A percentile compares a stretch with the other conserved stretches of the same genome.
phyloP scores from a whole-genome alignment of 805 yeast species.

The Saccharomycopsis javanensis region DNA sequence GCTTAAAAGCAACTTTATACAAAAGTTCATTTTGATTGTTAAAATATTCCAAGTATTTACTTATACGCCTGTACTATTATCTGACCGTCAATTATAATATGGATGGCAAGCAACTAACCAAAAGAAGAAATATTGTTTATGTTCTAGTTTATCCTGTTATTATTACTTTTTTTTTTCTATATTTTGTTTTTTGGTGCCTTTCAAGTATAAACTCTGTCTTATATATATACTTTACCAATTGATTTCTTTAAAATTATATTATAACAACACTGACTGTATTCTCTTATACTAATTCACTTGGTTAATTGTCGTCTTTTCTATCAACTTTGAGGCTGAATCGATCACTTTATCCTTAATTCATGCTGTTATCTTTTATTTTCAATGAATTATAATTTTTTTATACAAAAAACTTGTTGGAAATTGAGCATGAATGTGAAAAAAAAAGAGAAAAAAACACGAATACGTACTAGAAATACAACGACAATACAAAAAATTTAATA shows the following conservation, averaged over 20 bases:
- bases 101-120: not conserved
- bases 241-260: not conserved
- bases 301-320: no score
- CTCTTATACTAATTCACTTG: no score
- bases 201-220: no score
- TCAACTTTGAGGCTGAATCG: not conserved
- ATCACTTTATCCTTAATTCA: not conserved
- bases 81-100: not conserved
- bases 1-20: not conserved
- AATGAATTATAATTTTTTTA: not conserved
- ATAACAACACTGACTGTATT: not conserved
- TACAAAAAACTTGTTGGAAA: not conserved
- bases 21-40: not conserved
- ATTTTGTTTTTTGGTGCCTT: no score
- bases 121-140: not conserved
- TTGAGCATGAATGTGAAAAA: not conserved
- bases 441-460: not conserved
- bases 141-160: not conserved
- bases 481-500: not conserved
- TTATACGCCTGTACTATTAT: no score
- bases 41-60: not conserved
- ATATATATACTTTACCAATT: not conserved
- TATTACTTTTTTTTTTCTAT: no score
- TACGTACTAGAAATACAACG: not conserved
- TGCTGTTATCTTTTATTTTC: not conserved